phyloP scores from a whole-genome alignment of 225 moss, liverwort and hornwort genomes.

The Ulota crispa region DNA sequence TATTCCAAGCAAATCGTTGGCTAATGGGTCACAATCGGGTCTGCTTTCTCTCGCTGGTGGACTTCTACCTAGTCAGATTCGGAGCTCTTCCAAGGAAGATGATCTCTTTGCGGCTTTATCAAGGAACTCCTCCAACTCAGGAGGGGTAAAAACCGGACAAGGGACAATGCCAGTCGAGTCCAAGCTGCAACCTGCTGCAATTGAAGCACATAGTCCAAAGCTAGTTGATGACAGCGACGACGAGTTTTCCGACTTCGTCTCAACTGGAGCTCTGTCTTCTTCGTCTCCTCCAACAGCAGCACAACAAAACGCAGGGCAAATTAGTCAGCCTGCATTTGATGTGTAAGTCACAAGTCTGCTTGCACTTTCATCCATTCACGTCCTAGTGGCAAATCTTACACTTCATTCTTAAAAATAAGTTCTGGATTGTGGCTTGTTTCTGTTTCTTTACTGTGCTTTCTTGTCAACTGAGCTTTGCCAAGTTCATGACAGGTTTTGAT shows the following conservation, averaged over 20 bases:
- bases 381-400: not conserved
- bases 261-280: conserved; percentile 38
- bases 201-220: conserved; percentile 15
- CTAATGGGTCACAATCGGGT: conserved; percentile 27
- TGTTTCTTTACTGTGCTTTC: not conserved
- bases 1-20: conserved; percentile 36
- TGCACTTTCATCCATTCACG: not conserved
- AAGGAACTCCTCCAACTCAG: conserved; percentile 17
- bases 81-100: conserved; percentile 33
- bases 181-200: conserved; percentile 23
- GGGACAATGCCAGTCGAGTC: conserved; percentile 7
- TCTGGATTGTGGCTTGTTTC: not conserved
- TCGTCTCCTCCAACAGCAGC: conserved; percentile 24
- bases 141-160: conserved; percentile 14
- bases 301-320: conserved; percentile 23
- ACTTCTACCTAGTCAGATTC: conserved; percentile 34
- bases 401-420: not conserved
- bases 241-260: conserved; percentile 58
- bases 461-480: not conserved
- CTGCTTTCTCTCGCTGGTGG: conserved; percentile 50
- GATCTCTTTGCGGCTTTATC: conserved; percentile 43
- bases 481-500: not conserved
- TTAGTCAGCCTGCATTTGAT: conserved; percentile 43
- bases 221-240: conserved; percentile 51
- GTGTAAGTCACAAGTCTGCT: conserved; percentile 32